phyloP scores from a whole-genome alignment of 2,329 filamentous ascomycete species.

The Alternaria postmessia region DNA sequence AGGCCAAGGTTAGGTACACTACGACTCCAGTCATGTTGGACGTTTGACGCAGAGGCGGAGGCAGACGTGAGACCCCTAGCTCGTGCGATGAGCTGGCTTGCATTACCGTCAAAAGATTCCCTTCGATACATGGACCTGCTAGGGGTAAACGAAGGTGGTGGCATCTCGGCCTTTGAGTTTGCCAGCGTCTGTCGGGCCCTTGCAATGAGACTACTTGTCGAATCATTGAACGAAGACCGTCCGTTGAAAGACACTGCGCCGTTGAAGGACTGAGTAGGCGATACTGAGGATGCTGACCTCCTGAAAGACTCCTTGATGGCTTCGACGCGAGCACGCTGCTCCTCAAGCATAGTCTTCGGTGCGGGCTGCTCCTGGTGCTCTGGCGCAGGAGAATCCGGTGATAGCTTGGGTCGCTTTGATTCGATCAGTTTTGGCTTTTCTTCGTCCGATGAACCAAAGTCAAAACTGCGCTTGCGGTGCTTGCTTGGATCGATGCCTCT shows the following conservation, averaged over 20 bases:
- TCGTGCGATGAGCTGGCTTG: constrained; percentile 29
- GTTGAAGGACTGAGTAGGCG: constrained; percentile 16
- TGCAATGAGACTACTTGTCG: constrained; percentile 18
- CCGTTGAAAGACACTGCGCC: constrained; percentile 14
- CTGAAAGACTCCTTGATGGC: constrained; percentile 28
- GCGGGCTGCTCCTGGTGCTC: constrained; percentile 6
- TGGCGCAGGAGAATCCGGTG: constrained; percentile 17
- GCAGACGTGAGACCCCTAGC: constrained; percentile 24
- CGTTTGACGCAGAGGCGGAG: constrained; percentile 11
- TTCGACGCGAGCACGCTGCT: constrained; percentile 34
- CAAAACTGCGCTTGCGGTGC: constrained; percentile 43
- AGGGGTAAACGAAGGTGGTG: constrained; percentile 5
- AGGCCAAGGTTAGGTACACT: constrained; percentile 36
- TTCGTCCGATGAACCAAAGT: constrained; percentile 33
- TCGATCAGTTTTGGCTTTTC: constrained; percentile 29
- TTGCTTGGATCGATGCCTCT: constrained; percentile 55
- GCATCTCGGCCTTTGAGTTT: constrained; percentile 7
- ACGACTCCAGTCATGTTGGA: constrained; percentile 36
- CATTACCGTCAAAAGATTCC: constrained; percentile 11
- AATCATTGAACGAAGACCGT: constrained; percentile 18
- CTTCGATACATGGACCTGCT: constrained; percentile 18
- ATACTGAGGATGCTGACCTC: constrained; percentile 20
- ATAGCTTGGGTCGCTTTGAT: constrained; percentile 33
- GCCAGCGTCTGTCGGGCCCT: constrained; percentile 21
- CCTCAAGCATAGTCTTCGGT: constrained; percentile 25